phyloP scores from a whole-genome alignment of 108 stramenopile species.

The Skeletonema tropicum region DNA sequence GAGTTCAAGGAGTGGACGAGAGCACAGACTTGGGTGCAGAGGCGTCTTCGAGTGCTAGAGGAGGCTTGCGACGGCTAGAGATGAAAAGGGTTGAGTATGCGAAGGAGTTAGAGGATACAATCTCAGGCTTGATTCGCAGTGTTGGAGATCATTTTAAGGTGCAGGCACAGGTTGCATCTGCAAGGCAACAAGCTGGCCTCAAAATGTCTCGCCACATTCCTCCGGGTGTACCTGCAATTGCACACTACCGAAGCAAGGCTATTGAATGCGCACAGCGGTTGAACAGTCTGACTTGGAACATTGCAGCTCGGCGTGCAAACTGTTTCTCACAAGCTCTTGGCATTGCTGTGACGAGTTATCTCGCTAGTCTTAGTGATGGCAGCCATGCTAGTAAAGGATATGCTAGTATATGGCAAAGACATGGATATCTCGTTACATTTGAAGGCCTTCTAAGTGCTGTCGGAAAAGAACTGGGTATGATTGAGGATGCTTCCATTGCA shows the following conservation, averaged over 20 bases:
- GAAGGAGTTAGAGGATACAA: constrained; percentile 43
- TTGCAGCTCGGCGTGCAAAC: constrained; percentile 79
- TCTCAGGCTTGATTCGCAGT: constrained; percentile 35
- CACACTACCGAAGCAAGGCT: constrained; percentile 53
- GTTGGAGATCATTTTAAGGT: constrained; percentile 64
- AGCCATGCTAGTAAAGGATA: constrained; percentile 61
- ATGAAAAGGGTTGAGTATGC: constrained; percentile 57
- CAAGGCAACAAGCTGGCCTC: constrained; percentile 52
- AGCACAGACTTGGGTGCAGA: constrained; percentile 9
- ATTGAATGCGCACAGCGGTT: constrained; percentile 72
- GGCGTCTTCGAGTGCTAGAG: constrained; percentile 41
- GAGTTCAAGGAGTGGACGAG: constrained; percentile 50
- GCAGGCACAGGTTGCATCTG: constrained; percentile 30
- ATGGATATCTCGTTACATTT: constrained; percentile 87
- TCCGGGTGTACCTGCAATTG: constrained; percentile 34
- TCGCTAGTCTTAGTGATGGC: constrained; percentile 76
- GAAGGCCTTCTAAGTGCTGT: constrained; percentile 88
- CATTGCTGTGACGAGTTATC: constrained; percentile 75
- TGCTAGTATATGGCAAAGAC: constrained; percentile 62
- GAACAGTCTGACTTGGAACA: constrained; percentile 79
- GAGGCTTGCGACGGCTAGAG: constrained; percentile 85
- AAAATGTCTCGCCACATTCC: constrained; percentile 66
- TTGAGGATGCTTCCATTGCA: constrained; percentile 86
- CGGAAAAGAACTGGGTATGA: constrained; percentile 90
- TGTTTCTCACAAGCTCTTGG: constrained; percentile 87